Conservation (phyloP, 139 green algal species). For the Picochlorum sp. region DNA sequence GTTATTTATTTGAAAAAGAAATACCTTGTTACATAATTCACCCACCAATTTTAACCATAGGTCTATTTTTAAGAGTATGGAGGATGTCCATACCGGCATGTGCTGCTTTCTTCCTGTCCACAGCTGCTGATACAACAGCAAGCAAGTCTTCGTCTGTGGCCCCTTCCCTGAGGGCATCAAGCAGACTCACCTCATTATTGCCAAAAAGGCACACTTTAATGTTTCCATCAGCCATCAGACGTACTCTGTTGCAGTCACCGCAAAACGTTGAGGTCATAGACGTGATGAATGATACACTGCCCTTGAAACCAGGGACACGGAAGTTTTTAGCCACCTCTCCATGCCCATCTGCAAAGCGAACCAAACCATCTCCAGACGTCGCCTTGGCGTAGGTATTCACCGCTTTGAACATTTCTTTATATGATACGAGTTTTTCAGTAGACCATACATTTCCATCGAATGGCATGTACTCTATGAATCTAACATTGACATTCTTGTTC, state of each 20-base stretch:
- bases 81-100: slow-evolving; percentile 94
- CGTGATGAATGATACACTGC: slow-evolving; percentile 90
- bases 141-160: slow-evolving; percentile 71
- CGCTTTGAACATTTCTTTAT: slow-evolving; percentile 46
- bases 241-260: slow-evolving; percentile 79
- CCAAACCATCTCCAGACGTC: too few relatives aligned
- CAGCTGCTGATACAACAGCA: slow-evolving; percentile 72
- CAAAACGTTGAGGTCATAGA: slow-evolving; percentile 97
- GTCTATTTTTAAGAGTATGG: slow-evolving; percentile 66
- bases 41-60: slow-evolving; percentile 96
- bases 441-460: slow-evolving; percentile 97
- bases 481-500: slow-evolving; percentile 81
- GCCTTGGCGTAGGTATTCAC: not conserved
- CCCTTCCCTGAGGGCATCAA: slow-evolving; percentile 84
- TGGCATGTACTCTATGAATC: slow-evolving; percentile 99
- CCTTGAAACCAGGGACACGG: slow-evolving; percentile 49
- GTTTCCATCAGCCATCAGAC: slow-evolving; percentile 92
- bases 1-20: not conserved
- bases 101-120: slow-evolving; percentile 80
- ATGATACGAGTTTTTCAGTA: slow-evolving; percentile 78
- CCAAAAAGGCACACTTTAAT: slow-evolving; percentile 98
- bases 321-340: slow-evolving; percentile 96
- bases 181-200: slow-evolving; percentile 78
- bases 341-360: slow-evolving; percentile 36
- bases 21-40: slow-evolving; percentile 35